phyloP scores from a whole-genome alignment of 495 filamentous ascomycete species.

The Entonaema liquescens region DNA sequence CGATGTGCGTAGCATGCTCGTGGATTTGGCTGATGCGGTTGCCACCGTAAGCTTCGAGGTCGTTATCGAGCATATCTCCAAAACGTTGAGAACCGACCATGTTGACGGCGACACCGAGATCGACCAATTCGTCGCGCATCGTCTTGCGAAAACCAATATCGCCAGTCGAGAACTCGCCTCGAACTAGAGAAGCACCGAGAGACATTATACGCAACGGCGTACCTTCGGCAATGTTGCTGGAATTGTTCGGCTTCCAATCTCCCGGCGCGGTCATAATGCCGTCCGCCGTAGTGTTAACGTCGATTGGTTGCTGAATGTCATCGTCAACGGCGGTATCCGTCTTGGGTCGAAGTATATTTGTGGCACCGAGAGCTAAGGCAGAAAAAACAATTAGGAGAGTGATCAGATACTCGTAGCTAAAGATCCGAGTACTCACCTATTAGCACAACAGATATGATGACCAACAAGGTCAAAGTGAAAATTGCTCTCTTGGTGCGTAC shows the following conservation, averaged over 20 bases:
- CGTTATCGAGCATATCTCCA: conserved; percentile 51
- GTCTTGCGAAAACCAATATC: conserved; percentile 63
- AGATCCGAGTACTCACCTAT: conserved; percentile 26
- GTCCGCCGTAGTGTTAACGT: conserved; percentile 18
- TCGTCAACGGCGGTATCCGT: background rate
- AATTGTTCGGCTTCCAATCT: conserved; percentile 42
- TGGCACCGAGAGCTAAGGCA: conserved; percentile 38
- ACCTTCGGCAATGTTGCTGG: conserved; percentile 40
- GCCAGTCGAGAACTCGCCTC: conserved; percentile 58
- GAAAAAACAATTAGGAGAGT: conserved; percentile 13
- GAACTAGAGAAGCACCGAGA: conserved; percentile 66
- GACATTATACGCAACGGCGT: conserved; percentile 60
- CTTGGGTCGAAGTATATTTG: conserved; percentile 21
- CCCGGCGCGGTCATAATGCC: conserved; percentile 28
- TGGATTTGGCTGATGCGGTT: conserved; percentile 50
- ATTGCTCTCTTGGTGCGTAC: conserved; percentile 41
- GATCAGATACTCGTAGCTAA: background rate
- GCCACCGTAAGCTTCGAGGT: conserved; percentile 50
- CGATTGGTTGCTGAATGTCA: background rate
- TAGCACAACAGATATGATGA: conserved; percentile 32
- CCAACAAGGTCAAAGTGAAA: conserved; percentile 22
- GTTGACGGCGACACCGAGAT: conserved; percentile 42
- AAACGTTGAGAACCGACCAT: conserved; percentile 50
- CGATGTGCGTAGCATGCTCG: conserved; percentile 42
- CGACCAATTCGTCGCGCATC: conserved; percentile 49